Conservation (phyloP, 169 alveolate genomes). For the Plasmodium gaboni region DNA sequence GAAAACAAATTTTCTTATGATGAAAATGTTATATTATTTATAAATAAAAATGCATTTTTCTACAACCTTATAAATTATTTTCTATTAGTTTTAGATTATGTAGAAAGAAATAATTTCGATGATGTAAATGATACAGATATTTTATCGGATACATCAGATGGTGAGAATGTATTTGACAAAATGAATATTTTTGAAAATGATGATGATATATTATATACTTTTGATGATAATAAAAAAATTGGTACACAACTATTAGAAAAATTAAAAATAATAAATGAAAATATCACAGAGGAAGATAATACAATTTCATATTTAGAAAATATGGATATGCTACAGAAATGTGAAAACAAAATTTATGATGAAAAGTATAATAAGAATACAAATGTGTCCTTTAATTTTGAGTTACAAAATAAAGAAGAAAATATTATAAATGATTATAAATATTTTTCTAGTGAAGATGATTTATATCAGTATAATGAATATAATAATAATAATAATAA, state of each 20-base stretch:
- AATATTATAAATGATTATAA: slow-evolving; percentile 4
- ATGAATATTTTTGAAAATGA: slow-evolving; percentile 22
- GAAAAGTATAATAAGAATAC: not conserved
- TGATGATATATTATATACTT: slow-evolving; percentile 8
- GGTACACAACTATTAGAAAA: not conserved
- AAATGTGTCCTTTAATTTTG: not conserved
- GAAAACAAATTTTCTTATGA: slow-evolving; percentile 10
- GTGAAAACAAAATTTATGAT: not conserved
- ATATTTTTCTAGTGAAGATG: slow-evolving; percentile 60
- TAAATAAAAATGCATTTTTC: slow-evolving; percentile 65
- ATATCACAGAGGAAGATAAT: slow-evolving; percentile 5
- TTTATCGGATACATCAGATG: slow-evolving; percentile 16
- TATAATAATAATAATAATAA: not conserved
- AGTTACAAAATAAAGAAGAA: not conserved
- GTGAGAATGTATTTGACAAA: slow-evolving; percentile 20
- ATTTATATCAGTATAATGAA: not conserved
- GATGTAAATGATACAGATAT: slow-evolving; percentile 1
- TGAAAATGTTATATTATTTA: slow-evolving; percentile 45
- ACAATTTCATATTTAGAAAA: not conserved
- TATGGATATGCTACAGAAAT: not conserved
- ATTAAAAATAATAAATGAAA: slow-evolving; percentile 2
- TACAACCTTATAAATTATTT: slow-evolving; percentile 70
- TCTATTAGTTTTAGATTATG: slow-evolving; percentile 53
- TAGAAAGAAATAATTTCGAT: slow-evolving; percentile 12
- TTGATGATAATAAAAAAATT: not conserved